A percentile compares a stretch with the other conserved stretches of the same genome.
Conservation (phyloP, 352 stramenopile genomes). For the Poterioochromonas sp. region DNA sequence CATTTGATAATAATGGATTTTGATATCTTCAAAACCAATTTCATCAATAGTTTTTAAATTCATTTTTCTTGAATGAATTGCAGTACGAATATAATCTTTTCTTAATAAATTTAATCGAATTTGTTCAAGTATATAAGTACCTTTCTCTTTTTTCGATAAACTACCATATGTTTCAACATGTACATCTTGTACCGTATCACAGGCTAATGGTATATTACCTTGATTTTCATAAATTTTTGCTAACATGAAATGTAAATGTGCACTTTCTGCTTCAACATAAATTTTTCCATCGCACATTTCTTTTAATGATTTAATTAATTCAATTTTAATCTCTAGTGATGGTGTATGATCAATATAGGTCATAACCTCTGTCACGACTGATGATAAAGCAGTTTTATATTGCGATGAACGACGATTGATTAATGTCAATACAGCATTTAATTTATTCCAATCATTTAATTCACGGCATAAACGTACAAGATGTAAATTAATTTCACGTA, state of each 20-base stretch:
- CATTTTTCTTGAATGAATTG: constrained; percentile 94
- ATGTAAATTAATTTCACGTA: constrained; percentile 63
- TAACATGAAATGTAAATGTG: constrained; percentile 52
- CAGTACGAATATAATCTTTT: constrained; percentile 89
- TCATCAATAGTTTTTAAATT: constrained; percentile 81
- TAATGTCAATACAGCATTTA: constrained; percentile 69
- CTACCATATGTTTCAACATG: constrained; percentile 95
- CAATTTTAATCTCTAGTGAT: constrained; percentile 69
- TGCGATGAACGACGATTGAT: constrained; percentile 74
- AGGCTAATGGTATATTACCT: constrained; percentile 79
- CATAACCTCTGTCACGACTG: constrained; percentile 66
- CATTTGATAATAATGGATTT: constrained; percentile 90
- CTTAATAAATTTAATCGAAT: constrained; percentile 89
- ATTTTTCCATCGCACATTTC: constrained; percentile 92
- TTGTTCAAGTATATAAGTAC: constrained; percentile 93
- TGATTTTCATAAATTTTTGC: constrained; percentile 45
- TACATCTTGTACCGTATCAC: constrained; percentile 91
- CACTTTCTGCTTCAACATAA: constrained; percentile 91
- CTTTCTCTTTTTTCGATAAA: constrained; percentile 96
- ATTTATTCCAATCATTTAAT: constrained; percentile 72
- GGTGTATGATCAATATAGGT: constrained; percentile 62
- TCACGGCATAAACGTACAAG: constrained; percentile 65
- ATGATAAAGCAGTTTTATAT: constrained; percentile 66
- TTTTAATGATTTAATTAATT: constrained; percentile 83
- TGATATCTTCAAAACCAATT: constrained; percentile 84